phyloP scores from a whole-genome alignment of 495 filamentous ascomycete species.

The Lasiosphaeria ovina region DNA sequence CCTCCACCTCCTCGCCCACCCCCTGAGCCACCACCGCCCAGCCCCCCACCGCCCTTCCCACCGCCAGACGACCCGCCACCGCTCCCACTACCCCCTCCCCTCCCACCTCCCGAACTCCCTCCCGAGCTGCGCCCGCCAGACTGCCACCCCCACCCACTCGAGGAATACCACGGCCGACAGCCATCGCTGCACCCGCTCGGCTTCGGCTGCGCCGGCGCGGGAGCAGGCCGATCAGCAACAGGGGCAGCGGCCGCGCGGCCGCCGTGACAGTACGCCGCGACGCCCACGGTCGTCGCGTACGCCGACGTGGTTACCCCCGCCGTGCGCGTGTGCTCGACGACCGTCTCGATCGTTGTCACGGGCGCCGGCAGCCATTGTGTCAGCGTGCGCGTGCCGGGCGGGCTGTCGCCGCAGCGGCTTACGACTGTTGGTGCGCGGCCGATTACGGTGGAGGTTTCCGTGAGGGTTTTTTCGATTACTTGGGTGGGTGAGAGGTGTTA shows the following conservation, averaged over 20 bases:
- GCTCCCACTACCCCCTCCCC: too few species aligned
- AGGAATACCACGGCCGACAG: constrained; percentile 27
- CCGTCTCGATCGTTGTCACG: constrained; percentile 11
- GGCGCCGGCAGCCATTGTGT: constrained; percentile 12
- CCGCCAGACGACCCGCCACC: background rate
- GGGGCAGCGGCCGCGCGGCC: constrained; percentile 8
- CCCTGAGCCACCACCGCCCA: constrained; percentile 6
- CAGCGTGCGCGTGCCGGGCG: constrained; percentile 8
- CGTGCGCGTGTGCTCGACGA: constrained; percentile 13
- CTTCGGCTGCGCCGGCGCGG: constrained; percentile 9
- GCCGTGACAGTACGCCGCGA: constrained; percentile 21
- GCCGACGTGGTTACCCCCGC: constrained; percentile 13
- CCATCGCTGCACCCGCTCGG: constrained; percentile 18
- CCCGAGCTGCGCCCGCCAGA: background rate
- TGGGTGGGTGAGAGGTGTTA: background rate
- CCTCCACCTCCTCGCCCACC: constrained; percentile 5
- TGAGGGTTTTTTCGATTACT: constrained; percentile 18
- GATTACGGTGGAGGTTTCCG: constrained; percentile 11
- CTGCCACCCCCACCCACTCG: constrained; percentile 21
- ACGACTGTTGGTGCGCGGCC: constrained; percentile 13
- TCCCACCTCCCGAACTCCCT: too few species aligned
- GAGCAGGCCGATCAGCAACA: constrained; percentile 16
- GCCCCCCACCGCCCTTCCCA: constrained; percentile 5
- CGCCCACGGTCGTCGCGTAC: constrained; percentile 18
- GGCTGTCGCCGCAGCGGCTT: constrained; percentile 9